These are phyloP conservation scores for Spinacia oleracea DNA, from an alignment of 179 eudicot genomes.

Conservation along the genomic window DNA sequence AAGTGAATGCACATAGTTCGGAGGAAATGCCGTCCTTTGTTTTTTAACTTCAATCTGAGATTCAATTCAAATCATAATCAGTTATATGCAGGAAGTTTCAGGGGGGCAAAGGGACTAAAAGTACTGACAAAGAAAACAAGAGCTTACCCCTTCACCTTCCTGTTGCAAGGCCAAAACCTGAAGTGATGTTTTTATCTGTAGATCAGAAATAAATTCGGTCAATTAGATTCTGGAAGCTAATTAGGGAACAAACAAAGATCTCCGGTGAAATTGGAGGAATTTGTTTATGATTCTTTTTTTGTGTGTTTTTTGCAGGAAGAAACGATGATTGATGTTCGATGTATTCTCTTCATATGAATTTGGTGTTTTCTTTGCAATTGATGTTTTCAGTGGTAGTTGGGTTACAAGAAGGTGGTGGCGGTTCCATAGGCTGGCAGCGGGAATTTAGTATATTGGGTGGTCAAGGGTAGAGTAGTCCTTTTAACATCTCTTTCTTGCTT, in stretches of 20 bases:
- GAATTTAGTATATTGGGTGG: no score
- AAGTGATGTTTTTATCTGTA: slow-evolving; percentile 81
- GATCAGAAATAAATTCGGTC: slow-evolving; percentile 17
- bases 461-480: no score
- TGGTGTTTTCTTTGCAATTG: no score
- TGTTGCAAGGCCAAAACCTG: slow-evolving; percentile 74
- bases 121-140: background rate
- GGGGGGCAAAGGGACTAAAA: background rate
- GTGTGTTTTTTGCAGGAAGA: no score
- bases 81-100: slow-evolving; percentile 3
- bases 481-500: no score
- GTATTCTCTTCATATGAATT: no score
- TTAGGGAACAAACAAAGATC: background rate
- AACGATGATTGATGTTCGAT: no score
- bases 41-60: slow-evolving; percentile 63
- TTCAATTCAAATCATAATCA: slow-evolving; percentile 9
- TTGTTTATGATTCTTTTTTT: no score
- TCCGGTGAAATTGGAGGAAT: no score
- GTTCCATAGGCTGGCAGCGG: no score
- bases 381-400: no score
- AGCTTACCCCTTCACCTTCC: slow-evolving; percentile 66
- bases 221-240: slow-evolving; percentile 9
- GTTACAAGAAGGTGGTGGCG: no score
- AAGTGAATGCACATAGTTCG: slow-evolving; percentile 88
- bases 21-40: slow-evolving; percentile 91